Evolutionary conservation across 805 yeast species (phyloP), one percentile per base, ranked within the genome.

Genomic region (Saccharomycopsis sp.): DNA sequence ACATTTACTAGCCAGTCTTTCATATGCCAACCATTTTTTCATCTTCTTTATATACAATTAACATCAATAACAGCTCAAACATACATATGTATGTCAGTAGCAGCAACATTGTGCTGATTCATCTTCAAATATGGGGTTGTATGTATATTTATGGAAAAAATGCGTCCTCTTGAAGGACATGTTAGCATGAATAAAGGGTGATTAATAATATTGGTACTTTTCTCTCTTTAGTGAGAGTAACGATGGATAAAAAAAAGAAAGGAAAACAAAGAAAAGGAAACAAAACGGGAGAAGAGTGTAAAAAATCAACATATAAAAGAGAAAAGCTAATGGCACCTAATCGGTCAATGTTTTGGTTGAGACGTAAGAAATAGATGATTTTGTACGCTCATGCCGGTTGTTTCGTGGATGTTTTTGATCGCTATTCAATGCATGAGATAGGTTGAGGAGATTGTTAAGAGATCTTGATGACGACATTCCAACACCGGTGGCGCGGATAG

Each of bases 401-500:
- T 15, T 7, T 2, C 53, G 48, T 5, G n/a, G 4, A 18, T 18
- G 34, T 20, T 14, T 29, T 18, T 29, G 29, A 24, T 47, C 34
- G n/a, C n/a, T 20, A 24, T 5, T 41, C n/a, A 59, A 47, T 14
- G 57, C 54, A 24, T 53, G 55, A 2, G 59, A 56, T 18, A 60
- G 46, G 40, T 60, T 58, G 9, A 60, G 56, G n/a, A 60, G 46
- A 54, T 60, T 60, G 24, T 58, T 60, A 46, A 60, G 56, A 29
- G 62, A 60, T 46, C 50, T 41, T n/a, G 62, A 60, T 16, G 62
- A 37, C 15, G 55, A 24, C 58, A 60, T 57, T 21, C 58, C 54
- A 14, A 51, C 23, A 52, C 52, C 50, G 21, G 18, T 40, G 14
- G 34, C 34, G 29, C 37, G 24, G 14, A 21, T 52, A 12, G 44